Evolutionary conservation across 202 grass and related monocot species (phyloP).

Genomic region (Musa balbisiana): DNA sequence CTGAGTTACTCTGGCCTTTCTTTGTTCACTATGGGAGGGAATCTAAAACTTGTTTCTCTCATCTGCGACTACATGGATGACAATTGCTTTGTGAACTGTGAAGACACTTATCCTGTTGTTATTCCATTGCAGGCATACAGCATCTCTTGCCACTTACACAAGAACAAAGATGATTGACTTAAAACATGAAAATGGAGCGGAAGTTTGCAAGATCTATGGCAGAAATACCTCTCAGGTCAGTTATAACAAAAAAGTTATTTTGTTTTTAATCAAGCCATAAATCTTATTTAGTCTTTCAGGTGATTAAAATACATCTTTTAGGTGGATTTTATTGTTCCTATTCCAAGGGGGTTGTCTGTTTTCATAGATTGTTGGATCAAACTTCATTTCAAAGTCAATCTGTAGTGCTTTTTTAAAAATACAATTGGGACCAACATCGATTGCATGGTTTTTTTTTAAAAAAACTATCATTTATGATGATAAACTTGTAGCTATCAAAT

Average conservation of each 20-base stretch:
- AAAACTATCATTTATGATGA: too few species aligned
- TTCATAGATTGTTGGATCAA: neutral
- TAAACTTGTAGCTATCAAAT: neutral
- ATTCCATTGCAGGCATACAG: slow-evolving; percentile 59
- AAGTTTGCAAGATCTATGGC: slow-evolving; percentile 75
- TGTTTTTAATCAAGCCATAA: neutral
- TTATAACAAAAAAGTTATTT: neutral
- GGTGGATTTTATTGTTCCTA: too few species aligned
- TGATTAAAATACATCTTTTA: too few species aligned
- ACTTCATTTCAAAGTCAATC: too few species aligned
- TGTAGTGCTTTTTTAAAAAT: too few species aligned
- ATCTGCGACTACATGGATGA: neutral
- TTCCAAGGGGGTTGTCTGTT: neutral
- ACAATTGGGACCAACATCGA: too few species aligned
- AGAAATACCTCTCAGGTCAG: slow-evolving; percentile 42
- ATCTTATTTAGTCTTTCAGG: too few species aligned
- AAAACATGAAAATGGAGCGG: slow-evolving; percentile 71
- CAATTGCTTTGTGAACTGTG: neutral
- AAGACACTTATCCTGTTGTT: slow-evolving; percentile 7
- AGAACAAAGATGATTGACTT: slow-evolving; percentile 69
- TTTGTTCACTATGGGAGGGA: too few species aligned
- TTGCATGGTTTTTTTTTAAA: too few species aligned
- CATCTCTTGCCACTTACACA: slow-evolving; percentile 55
- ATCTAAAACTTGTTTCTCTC: neutral
- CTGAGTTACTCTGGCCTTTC: too few species aligned